Evolutionary conservation across 106 monocot genomes (phyloP).

Genomic region (Dioscorea dumetorum): DNA sequence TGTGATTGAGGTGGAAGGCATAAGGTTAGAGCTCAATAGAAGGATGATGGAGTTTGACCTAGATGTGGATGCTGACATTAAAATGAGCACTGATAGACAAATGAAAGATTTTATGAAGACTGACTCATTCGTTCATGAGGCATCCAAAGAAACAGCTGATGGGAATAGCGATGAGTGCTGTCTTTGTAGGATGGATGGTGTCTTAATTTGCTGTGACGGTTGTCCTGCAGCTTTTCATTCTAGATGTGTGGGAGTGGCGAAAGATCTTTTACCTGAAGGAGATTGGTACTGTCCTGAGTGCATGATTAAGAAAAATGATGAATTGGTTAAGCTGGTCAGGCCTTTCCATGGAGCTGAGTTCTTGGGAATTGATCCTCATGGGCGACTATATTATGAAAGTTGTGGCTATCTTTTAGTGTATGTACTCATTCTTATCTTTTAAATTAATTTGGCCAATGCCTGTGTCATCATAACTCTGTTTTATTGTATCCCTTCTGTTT

Average conservation of each 20-base stretch:
- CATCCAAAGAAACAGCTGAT: slow-evolving; percentile 38
- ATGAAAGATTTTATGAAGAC: slow-evolving; percentile 12
- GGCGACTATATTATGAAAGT: slow-evolving; percentile 58
- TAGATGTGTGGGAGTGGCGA: slow-evolving; percentile 73
- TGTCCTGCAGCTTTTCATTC: slow-evolving; percentile 99
- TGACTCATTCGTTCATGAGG: slow-evolving; percentile 18
- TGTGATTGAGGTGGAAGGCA: slow-evolving; percentile 62
- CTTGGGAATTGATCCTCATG: slow-evolving; percentile 76
- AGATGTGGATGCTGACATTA: slow-evolving; percentile 24
- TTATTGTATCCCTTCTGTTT: too few relatives aligned
- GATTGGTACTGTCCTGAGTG: slow-evolving; percentile 98
- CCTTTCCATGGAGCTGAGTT: slow-evolving; percentile 60
- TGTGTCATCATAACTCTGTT: too few relatives aligned
- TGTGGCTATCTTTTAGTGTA: slow-evolving; percentile 90
- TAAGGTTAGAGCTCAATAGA: slow-evolving; percentile 61
- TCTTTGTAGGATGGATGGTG: slow-evolving; percentile 91
- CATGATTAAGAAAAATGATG: slow-evolving; percentile 34
- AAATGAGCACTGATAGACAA: slow-evolving; percentile 5
- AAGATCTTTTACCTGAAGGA: slow-evolving; percentile 84
- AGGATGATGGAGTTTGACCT: slow-evolving; percentile 35
- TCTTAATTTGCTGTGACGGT: slow-evolving; percentile 95
- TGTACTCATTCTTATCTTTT: slow-evolving; percentile 18
- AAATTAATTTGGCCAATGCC: neutral
- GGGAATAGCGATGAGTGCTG: slow-evolving; percentile 85
- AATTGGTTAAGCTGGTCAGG: slow-evolving; percentile 23